A percentile compares a stretch with the other conserved stretches of the same genome.
phyloP scores from a whole-genome alignment of 1,284 basidiomycete genomes.

The Pulchroboletus neoregius region DNA sequence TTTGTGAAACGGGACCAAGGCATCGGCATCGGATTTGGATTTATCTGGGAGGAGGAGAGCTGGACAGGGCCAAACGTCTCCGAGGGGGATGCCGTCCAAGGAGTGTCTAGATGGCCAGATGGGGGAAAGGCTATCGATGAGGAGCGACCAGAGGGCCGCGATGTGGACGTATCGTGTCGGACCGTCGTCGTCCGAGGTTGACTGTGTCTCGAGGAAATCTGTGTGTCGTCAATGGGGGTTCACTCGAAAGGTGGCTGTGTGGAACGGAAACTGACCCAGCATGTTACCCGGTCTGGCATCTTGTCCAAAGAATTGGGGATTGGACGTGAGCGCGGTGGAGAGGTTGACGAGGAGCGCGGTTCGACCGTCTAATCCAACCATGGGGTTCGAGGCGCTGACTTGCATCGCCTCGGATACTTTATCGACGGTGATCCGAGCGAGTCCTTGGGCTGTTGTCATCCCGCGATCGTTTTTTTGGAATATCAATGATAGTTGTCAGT shows the following conservation, averaged over 20 bases:
- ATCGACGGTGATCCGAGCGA: conserved; percentile 62
- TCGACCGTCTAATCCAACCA: conserved; percentile 89
- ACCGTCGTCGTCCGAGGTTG: conserved; percentile 37
- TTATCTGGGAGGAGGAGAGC: conserved; percentile 45
- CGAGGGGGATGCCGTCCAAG: conserved; percentile 65
- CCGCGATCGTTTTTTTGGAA: conserved; percentile 3
- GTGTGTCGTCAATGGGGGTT: too few species aligned
- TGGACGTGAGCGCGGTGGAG: conserved; percentile 61
- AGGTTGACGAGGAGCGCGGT: conserved; percentile 73
- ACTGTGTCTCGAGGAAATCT: conserved; percentile 71
- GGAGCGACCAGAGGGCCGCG: conserved; percentile 72
- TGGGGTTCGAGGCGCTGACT: conserved; percentile 74
- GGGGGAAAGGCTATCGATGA: conserved; percentile 78
- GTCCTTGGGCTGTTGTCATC: conserved; percentile 56
- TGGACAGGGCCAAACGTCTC: conserved; percentile 87
- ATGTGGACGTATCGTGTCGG: conserved; percentile 55
- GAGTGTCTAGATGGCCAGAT: conserved; percentile 87
- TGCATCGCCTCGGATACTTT: conserved; percentile 75
- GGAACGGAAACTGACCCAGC: conserved; percentile 64
- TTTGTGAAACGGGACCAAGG: conserved; percentile 93
- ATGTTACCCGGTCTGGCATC: conserved; percentile 79
- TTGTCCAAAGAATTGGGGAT: conserved; percentile 64
- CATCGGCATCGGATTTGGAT: conserved; percentile 37
- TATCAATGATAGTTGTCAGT: too few species aligned
- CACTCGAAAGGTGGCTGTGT: too few species aligned